phyloP scores from a whole-genome alignment of 2,329 filamentous ascomycete genomes.

The Scytalidium lignicola region DNA sequence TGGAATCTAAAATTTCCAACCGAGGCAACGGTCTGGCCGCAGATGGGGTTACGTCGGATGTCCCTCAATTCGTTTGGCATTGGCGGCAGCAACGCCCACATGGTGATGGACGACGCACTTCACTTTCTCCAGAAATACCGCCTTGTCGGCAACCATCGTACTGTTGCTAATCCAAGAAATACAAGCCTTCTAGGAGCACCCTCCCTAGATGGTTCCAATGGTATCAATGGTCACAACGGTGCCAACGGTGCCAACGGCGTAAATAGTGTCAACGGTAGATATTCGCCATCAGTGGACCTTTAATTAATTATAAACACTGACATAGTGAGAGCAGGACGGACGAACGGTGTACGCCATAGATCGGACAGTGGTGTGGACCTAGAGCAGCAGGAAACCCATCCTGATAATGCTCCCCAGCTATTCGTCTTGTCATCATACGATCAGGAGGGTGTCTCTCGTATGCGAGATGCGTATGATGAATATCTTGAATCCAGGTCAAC shows the following conservation, averaged over 20 bases:
- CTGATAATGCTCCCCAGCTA: background rate
- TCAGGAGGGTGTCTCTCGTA: background rate
- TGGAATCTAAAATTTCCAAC: slow-evolving; percentile 24
- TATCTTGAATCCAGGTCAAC: background rate
- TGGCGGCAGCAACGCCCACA: slow-evolving; percentile 30
- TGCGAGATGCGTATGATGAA: background rate
- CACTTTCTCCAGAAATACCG: slow-evolving; percentile 12
- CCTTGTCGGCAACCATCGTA: slow-evolving; percentile 1
- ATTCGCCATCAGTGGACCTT: too few species aligned
- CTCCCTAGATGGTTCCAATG: background rate
- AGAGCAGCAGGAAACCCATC: background rate
- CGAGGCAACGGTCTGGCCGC: slow-evolving; percentile 5
- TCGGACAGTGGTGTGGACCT: background rate
- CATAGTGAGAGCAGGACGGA: too few species aligned
- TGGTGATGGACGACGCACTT: slow-evolving; percentile 30
- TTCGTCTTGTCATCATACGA: slow-evolving; percentile 1
- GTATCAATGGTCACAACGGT: background rate
- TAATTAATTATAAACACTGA: too few species aligned
- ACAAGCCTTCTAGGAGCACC: background rate
- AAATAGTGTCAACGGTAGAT: background rate
- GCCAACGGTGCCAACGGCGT: background rate
- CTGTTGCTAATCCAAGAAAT: background rate
- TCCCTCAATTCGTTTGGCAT: slow-evolving; percentile 31
- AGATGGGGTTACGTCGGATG: slow-evolving; percentile 1
- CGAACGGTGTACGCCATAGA: background rate